These are phyloP conservation scores for Diplodia scrobiculata DNA, from an alignment of 2,329 filamentous ascomycete genomes.

Conservation along the genomic window DNA sequence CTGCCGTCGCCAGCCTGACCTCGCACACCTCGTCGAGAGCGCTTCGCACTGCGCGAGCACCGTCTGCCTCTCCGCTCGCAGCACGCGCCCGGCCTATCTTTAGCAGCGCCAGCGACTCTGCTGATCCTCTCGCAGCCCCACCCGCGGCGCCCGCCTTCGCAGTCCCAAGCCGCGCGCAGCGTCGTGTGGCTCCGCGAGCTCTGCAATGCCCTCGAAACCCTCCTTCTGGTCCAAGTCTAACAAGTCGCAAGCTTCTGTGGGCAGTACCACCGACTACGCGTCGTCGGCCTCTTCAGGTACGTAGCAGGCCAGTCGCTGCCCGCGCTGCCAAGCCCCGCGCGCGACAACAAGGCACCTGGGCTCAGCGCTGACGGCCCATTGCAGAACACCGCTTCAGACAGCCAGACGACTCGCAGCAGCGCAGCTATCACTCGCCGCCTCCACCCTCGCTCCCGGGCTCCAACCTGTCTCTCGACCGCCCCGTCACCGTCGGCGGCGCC, in stretches of 20 bases:
- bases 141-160: conserved; percentile 16
- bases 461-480: conserved; percentile 39
- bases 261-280: conserved; percentile 40
- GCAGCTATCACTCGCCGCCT: conserved; percentile 1
- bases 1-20: not conserved
- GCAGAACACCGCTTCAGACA: conserved; percentile 26
- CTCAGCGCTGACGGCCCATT: conserved; percentile 13
- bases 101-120: conserved; percentile 24
- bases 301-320: conserved; percentile 31
- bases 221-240: conserved; percentile 44
- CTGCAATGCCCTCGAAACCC: conserved; percentile 45
- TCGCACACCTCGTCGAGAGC: not conserved
- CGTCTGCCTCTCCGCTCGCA: conserved; percentile 1
- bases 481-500: conserved; percentile 31
- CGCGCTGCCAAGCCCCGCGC: conserved; percentile 32
- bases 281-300: conserved; percentile 43
- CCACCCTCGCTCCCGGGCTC: conserved; percentile 25
- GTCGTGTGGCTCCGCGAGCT: conserved; percentile 7
- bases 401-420: conserved; percentile 27
- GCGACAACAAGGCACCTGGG: conserved; percentile 30
- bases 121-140: conserved; percentile 28
- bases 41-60: not conserved
- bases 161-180: conserved; percentile 9
- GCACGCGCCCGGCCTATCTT: conserved; percentile 26
- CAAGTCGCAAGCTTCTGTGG: conserved; percentile 44